Conservation (phyloP, 202 grass and related monocot species). For the Setaria viridis region DNA sequence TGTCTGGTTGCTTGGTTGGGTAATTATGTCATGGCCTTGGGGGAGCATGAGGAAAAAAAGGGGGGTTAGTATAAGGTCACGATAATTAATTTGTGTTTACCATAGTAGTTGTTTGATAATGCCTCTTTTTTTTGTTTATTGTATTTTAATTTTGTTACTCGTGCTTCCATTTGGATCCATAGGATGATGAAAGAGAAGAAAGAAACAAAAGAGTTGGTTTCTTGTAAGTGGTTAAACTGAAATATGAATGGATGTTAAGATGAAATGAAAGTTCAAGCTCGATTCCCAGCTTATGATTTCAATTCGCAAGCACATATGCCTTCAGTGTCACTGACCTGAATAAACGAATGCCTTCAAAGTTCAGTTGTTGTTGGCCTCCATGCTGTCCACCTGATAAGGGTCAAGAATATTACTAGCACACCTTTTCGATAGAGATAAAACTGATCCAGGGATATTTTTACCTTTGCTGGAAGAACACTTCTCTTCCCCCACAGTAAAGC, state of each 20-base stretch:
- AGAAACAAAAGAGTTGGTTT: slow-evolving; percentile 54
- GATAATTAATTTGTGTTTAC: slow-evolving; percentile 49
- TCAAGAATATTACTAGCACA: background rate
- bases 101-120: slow-evolving; percentile 29
- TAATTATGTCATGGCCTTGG: slow-evolving; percentile 27
- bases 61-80: slow-evolving; percentile 31
- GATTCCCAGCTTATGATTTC: slow-evolving; percentile 14
- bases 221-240: slow-evolving; percentile 47
- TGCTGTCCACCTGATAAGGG: background rate
- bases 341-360: background rate
- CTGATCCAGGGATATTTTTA: background rate
- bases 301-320: background rate
- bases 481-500: background rate
- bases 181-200: slow-evolving; percentile 40
- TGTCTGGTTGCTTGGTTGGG: background rate
- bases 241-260: slow-evolving; percentile 34
- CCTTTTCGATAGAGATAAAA: background rate
- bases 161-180: slow-evolving; percentile 33
- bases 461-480: background rate
- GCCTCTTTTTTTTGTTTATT: background rate
- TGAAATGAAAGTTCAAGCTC: slow-evolving; percentile 16
- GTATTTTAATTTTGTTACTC: slow-evolving; percentile 22
- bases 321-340: background rate
- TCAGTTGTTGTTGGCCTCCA: background rate
- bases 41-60: background rate